Evolutionary conservation across 1,284 basidiomycete genomes (phyloP).

Genomic region (Pseudozyma hubeiensis): DNA sequence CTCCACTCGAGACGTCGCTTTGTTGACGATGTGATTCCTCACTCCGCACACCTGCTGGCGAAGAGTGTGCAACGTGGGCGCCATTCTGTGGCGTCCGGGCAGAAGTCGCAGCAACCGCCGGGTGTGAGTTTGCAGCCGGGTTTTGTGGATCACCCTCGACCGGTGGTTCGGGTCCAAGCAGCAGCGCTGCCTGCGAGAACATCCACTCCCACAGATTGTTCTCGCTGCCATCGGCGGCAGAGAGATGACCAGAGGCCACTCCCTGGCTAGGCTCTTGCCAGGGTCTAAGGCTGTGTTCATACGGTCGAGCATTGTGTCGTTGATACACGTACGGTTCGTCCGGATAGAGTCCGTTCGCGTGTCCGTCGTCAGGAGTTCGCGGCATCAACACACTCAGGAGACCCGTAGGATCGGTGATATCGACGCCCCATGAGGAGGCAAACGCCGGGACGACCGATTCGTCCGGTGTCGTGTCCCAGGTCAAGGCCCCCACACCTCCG

Average conservation of each 20-base stretch:
- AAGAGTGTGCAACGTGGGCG: no score
- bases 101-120: no score
- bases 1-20: not conserved
- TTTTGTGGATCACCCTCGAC: slow-evolving; percentile 9
- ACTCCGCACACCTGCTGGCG: no score
- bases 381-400: not conserved
- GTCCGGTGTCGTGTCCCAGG: slow-evolving; percentile 38
- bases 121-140: not conserved
- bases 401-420: slow-evolving; percentile 9
- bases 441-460: slow-evolving; percentile 32
- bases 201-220: slow-evolving; percentile 43
- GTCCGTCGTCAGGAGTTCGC: not conserved
- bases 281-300: slow-evolving; percentile 31
- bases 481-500: slow-evolving; percentile 14
- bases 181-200: slow-evolving; percentile 25
- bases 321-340: slow-evolving; percentile 3
- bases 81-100: no score
- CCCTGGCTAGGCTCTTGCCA: slow-evolving; percentile 32
- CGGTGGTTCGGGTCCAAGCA: slow-evolving; percentile 19
- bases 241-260: not conserved
- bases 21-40: no score
- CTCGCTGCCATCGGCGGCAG: not conserved
- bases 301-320: slow-evolving; percentile 8
- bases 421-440: slow-evolving; percentile 26
- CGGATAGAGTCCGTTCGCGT: not conserved